Percentiles rank a stretch among this genome's conserved stretches.
These are phyloP conservation scores for Mucor velutinosus DNA, from an alignment of 371 early-diverging fungal species.

Conservation along the genomic window DNA sequence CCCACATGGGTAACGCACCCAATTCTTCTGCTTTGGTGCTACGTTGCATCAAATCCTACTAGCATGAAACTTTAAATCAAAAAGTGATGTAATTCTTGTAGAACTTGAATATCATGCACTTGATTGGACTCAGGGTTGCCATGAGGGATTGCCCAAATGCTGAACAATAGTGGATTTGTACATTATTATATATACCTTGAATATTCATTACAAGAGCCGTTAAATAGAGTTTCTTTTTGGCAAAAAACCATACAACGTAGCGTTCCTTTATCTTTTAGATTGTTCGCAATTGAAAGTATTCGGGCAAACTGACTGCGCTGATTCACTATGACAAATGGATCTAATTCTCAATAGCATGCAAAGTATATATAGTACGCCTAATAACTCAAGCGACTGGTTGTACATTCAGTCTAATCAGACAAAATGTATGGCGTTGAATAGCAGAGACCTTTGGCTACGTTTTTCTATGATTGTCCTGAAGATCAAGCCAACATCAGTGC, in stretches of 20 bases:
- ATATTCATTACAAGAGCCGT: too few species aligned
- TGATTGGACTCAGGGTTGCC: neutral
- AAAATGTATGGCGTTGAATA: neutral
- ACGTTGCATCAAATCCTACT: neutral
- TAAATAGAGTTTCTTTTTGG: too few species aligned
- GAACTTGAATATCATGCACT: neutral
- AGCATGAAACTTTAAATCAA: slow-evolving; percentile 1
- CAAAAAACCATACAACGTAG: too few species aligned
- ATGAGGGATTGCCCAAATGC: neutral
- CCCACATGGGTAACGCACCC: neutral
- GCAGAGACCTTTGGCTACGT: neutral
- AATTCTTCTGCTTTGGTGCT: neutral
- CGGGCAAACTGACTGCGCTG: neutral
- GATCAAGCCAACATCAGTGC: neutral
- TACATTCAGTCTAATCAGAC: neutral
- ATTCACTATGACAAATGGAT: neutral
- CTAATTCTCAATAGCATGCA: neutral
- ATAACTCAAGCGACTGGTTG: neutral
- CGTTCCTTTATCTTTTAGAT: neutral
- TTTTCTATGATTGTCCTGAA: neutral
- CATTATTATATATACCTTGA: neutral
- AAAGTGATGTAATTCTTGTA: neutral
- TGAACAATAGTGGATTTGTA: neutral
- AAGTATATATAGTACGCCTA: neutral
- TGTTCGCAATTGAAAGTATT: neutral